phyloP scores from a whole-genome alignment of 495 filamentous ascomycete species.

The Hypomontagnella monticulosa region DNA sequence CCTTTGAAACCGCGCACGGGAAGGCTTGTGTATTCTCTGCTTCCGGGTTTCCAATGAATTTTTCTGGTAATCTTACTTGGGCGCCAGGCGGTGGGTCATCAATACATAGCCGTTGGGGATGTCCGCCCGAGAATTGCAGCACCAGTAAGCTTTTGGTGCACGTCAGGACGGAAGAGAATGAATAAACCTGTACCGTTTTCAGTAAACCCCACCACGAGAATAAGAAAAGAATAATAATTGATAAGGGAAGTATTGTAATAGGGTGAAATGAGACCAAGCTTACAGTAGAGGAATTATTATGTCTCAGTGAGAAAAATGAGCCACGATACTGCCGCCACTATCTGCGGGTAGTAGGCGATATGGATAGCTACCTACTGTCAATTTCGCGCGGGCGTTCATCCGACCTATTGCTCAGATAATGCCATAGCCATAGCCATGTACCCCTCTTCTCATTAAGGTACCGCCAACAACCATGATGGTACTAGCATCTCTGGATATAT shows the following conservation, averaged over 20 bases:
- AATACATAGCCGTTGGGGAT: constrained; percentile 45
- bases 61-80: constrained; percentile 44
- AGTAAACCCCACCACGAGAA: constrained; percentile 37
- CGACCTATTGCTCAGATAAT: background rate
- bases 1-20: constrained; percentile 26
- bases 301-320: constrained; percentile 32
- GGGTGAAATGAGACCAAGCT: constrained; percentile 26
- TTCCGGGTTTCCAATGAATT: constrained; percentile 37
- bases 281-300: constrained; percentile 26
- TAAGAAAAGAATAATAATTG: constrained; percentile 30
- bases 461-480: background rate
- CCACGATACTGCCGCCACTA: constrained; percentile 14
- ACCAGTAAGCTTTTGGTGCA: constrained; percentile 40
- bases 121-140: constrained; percentile 44
- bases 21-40: constrained; percentile 22
- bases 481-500: no score
- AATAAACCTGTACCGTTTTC: constrained; percentile 29
- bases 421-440: background rate
- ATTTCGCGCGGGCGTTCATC: background rate
- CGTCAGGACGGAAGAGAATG: constrained; percentile 36
- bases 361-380: constrained; percentile 13
- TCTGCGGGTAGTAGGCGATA: constrained; percentile 8
- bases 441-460: background rate
- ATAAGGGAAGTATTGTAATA: constrained; percentile 35
- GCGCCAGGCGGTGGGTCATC: constrained; percentile 43